Conservation (phyloP, 768 basidiomycete genomes). For the Favolaschia claudopus region DNA sequence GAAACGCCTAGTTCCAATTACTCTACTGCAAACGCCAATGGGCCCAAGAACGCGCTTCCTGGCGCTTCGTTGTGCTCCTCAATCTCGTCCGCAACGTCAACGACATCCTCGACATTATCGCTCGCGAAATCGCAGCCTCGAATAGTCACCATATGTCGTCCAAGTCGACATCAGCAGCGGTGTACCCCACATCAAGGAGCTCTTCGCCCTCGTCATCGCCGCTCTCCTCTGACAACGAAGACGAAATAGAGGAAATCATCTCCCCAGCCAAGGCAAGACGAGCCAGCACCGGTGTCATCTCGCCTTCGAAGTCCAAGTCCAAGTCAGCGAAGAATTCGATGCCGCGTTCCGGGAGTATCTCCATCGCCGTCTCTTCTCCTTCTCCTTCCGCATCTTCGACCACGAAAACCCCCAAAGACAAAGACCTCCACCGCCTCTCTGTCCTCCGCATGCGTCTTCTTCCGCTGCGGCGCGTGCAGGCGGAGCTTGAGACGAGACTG, state of each 20-base stretch:
- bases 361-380: too few relatives aligned
- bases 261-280: neutral
- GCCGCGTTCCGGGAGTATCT: too few relatives aligned
- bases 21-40: conserved; percentile 76
- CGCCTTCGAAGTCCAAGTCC: too few relatives aligned
- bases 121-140: conserved; percentile 60
- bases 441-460: conserved; percentile 64
- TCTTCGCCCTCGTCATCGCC: conserved; percentile 27
- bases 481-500: conserved; percentile 64
- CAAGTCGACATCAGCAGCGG: conserved; percentile 35
- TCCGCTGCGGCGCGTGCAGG: conserved; percentile 64
- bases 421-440: conserved; percentile 68
- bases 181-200: too few relatives aligned
- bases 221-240: conserved; percentile 27
- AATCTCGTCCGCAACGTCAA: conserved; percentile 82
- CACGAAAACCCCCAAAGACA: conserved; percentile 59
- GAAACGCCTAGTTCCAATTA: conserved; percentile 69
- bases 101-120: conserved; percentile 63
- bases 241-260: too few relatives aligned
- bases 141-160: conserved; percentile 1
- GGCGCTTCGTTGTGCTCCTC: conserved; percentile 80
- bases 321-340: conserved; percentile 47
- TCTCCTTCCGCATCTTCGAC: too few relatives aligned
- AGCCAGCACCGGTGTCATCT: neutral
- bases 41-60: conserved; percentile 71